Evolutionary conservation across 371 early-diverging fungal species (phyloP), one percentile per base, ranked within the genome.

Genomic region (Haplosporangium sp.): DNA sequence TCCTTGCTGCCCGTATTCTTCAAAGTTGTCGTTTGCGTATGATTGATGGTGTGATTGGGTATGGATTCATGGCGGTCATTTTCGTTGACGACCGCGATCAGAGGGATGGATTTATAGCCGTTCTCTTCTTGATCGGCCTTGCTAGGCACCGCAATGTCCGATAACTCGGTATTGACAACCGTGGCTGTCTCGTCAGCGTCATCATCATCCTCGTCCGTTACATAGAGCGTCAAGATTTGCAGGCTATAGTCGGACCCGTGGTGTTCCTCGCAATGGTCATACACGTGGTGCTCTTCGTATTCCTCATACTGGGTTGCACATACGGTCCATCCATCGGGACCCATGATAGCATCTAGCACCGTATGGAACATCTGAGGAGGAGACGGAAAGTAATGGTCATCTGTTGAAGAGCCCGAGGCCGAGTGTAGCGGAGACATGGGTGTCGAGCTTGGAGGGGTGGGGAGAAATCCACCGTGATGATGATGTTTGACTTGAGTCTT

Each of bases 211-310:
- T 60, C 51, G 16, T 75, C 75, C 21, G 62, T 61, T n/a, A 62
- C 9, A 57, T 65, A 62, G 21, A 75, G 18, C 9, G 65, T 53
- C 21, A 75, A 23, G 54, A 75, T 69, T 0, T 70, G 61, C 51
- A 75, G 50, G 37, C 62, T 65, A 37, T 75, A 69, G 14, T 45
- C 65, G 18, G 66, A 75, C n/a, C 75, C 75, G 20, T 75, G 62
- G 52, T 62, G 69, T 20, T 75, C 69, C 46, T 75, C 75, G 37
- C 43, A 65, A 12, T 55, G 62, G 11, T 69, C 54, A 37, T 69
- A 75, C n/a, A 67, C 73, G 12, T 62, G 57, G 51, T 73, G 43
- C 45, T 73, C 73, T n/a, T 73, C 73, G 47, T 73, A 73, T 47
- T 67, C 63, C 7, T 62, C 54, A 23, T 18, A 46, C n/a, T 66